phyloP scores from a whole-genome alignment of 1,139 yeast genomes.

The Candida labiduridarum region DNA sequence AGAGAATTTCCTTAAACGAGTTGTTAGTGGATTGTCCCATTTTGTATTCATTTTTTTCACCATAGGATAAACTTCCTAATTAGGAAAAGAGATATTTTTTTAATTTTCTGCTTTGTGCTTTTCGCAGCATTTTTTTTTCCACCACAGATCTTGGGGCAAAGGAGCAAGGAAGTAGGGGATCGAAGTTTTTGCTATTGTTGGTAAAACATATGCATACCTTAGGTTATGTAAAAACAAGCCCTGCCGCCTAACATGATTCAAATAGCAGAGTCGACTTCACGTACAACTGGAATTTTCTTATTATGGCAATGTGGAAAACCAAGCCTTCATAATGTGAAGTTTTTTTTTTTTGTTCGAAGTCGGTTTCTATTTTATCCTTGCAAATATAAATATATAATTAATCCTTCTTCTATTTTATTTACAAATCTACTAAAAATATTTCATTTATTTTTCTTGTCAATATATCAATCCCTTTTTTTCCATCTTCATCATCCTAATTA shows the following conservation, averaged over 20 bases:
- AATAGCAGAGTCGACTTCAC: no score
- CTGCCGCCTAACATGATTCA: no score
- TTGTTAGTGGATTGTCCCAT: not conserved
- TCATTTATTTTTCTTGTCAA: no score
- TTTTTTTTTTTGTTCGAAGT: no score
- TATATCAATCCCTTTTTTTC: no score
- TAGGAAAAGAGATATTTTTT: conserved; percentile 1
- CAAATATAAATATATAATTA: not conserved
- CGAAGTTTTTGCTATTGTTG: conserved; percentile 1
- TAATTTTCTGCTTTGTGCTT: no score
- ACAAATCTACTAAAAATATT: no score
- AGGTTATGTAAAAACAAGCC: no score
- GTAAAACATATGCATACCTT: not conserved
- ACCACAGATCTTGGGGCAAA: not conserved
- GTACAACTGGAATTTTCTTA: not conserved
- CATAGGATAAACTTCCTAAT: conserved; percentile 4
- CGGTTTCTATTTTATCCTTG: no score
- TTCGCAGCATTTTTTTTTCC: conserved; percentile 1
- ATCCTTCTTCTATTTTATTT: no score
- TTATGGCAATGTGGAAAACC: not conserved
- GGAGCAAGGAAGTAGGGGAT: not conserved
- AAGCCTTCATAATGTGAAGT: not conserved
- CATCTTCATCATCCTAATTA: no score
- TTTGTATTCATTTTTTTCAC: not conserved
- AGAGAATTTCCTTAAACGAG: not conserved